These are phyloP conservation scores for Eucalyptus curtisii DNA, from an alignment of 345 rosid genomes.

Conservation along the genomic window DNA sequence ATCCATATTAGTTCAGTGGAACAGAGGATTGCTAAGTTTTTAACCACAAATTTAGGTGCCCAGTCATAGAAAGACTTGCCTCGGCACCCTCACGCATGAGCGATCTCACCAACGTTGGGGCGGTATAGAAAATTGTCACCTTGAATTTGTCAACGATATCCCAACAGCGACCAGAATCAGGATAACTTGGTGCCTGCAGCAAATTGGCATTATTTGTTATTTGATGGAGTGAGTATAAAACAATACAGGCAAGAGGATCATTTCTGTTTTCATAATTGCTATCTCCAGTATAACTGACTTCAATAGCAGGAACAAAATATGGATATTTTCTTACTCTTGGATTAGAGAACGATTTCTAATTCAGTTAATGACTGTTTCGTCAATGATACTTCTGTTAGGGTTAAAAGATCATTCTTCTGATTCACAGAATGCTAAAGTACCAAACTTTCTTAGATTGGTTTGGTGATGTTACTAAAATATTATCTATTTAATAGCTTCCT, in stretches of 20 bases:
- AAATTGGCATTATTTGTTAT: background rate
- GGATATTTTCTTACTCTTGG: background rate
- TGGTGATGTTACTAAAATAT: background rate
- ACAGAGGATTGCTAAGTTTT: background rate
- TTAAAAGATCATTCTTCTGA: background rate
- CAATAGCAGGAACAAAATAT: background rate
- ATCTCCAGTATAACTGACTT: background rate
- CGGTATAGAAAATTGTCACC: slow-evolving; percentile 86
- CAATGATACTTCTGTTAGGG: background rate
- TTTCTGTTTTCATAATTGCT: background rate
- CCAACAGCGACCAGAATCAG: slow-evolving; percentile 96
- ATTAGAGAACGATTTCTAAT: background rate
- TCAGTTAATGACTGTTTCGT: background rate
- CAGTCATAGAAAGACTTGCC: slow-evolving; percentile 28
- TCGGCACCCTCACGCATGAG: slow-evolving; percentile 89
- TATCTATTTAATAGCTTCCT: background rate
- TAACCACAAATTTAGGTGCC: background rate
- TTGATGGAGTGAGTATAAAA: background rate
- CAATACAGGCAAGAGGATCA: background rate
- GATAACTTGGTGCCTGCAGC: slow-evolving; percentile 83
- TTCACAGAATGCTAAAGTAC: background rate
- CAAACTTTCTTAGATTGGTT: background rate
- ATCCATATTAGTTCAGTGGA: background rate
- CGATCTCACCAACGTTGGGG: slow-evolving; percentile 94
- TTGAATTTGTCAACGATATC: slow-evolving; percentile 94